Conservation (phyloP, 345 rosid species). For the Raphanus sativus region DNA sequence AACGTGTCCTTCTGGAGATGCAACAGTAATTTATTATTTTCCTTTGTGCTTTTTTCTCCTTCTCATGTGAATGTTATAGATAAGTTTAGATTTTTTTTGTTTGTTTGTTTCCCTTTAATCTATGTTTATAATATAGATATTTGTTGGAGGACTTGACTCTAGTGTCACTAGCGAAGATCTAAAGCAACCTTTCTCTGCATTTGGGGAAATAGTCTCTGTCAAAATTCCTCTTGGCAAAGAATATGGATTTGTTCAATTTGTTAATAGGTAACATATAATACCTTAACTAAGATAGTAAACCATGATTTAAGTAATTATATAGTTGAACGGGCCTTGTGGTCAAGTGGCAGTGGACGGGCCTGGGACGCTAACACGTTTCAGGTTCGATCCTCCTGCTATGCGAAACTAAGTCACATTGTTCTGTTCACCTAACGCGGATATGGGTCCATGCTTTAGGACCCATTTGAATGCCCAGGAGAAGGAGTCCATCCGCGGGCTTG, state of each 20-base stretch:
- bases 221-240: conserved; percentile 91
- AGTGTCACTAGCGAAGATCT: conserved; percentile 84
- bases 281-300: background rate
- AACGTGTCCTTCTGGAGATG: conserved; percentile 66
- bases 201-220: conserved; percentile 86
- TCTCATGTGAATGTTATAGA: conserved; percentile 23
- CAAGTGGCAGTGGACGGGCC: no score
- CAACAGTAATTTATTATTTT: conserved; percentile 60
- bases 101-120: conserved; percentile 4
- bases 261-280: conserved; percentile 56
- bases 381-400: no score
- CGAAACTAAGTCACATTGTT: no score
- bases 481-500: no score
- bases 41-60: background rate
- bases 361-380: no score
- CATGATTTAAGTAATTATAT: background rate
- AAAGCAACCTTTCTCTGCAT: conserved; percentile 71
- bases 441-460: no score
- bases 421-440: no score
- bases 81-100: background rate
- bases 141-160: conserved; percentile 96
- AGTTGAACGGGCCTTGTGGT: no score
- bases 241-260: conserved; percentile 94
- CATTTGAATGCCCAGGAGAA: no score
- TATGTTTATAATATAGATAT: conserved; percentile 57